These are phyloP conservation scores for Sphaceloma murrayae DNA, from an alignment of 2,329 filamentous ascomycete species.

Conservation along the genomic window DNA sequence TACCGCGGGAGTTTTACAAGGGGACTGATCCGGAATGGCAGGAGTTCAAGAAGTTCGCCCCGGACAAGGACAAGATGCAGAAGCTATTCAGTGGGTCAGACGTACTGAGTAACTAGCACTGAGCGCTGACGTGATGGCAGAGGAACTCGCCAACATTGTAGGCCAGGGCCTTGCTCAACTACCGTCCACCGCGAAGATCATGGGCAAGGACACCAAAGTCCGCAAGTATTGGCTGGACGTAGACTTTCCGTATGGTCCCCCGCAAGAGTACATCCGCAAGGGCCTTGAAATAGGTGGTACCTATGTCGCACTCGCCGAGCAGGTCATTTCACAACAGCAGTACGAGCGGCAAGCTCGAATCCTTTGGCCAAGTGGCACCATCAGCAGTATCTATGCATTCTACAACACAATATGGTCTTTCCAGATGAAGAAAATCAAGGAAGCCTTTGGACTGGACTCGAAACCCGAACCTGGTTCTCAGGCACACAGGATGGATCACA, in stretches of 20 bases:
- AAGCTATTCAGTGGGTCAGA: conserved; percentile 30
- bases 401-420: conserved; percentile 29
- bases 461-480: conserved; percentile 25
- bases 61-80: conserved; percentile 33
- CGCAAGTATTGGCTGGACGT: conserved; percentile 42
- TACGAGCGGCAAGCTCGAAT: conserved; percentile 32
- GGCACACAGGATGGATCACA: conserved; percentile 26
- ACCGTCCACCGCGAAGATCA: conserved; percentile 24
- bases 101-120: no score
- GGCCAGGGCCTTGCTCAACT: conserved; percentile 26
- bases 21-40: conserved; percentile 47
- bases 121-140: conserved; percentile 20
- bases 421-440: conserved; percentile 30
- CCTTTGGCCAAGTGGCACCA: conserved; percentile 32
- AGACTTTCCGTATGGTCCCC: conserved; percentile 40
- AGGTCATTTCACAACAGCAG: conserved; percentile 32
- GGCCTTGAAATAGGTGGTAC: conserved; percentile 36
- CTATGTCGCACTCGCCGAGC: conserved; percentile 34
- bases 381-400: conserved; percentile 29
- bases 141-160: conserved; percentile 32
- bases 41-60: conserved; percentile 38
- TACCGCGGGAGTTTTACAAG: conserved; percentile 37
- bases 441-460: conserved; percentile 29
- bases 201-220: conserved; percentile 34
- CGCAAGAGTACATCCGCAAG: conserved; percentile 39